These are phyloP conservation scores for Diplogelasinospora grovesii DNA, from an alignment of 495 filamentous ascomycete genomes.

Conservation along the genomic window DNA sequence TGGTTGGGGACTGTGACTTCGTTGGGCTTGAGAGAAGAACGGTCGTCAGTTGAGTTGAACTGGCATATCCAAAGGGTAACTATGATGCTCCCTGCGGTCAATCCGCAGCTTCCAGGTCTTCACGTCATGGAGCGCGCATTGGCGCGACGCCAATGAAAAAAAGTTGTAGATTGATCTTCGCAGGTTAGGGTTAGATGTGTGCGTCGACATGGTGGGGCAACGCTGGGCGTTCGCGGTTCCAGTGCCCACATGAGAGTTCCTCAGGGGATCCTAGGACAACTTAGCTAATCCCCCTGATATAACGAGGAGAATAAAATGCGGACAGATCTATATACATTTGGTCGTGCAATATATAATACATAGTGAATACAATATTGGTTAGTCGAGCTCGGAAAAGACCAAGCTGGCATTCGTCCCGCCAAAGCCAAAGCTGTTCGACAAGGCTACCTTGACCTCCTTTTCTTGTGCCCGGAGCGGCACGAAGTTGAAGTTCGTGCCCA, in stretches of 20 bases:
- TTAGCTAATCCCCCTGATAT: no score
- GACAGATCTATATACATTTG: no score
- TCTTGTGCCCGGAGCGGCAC: constrained; percentile 65
- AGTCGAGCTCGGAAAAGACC: constrained; percentile 59
- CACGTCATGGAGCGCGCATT: constrained; percentile 8
- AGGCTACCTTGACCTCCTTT: constrained; percentile 61
- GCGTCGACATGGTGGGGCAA: no score
- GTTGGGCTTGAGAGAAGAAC: constrained; percentile 1
- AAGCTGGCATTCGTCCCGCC: constrained; percentile 92
- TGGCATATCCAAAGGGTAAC: no score
- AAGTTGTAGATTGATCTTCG: constrained; percentile 2
- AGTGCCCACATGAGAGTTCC: no score
- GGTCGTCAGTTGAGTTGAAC: constrained; percentile 1
- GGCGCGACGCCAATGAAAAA: no score
- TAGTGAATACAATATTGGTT: neutral
- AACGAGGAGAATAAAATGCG: no score
- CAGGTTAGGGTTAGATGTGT: constrained; percentile 21
- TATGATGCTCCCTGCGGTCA: no score
- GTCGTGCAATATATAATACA: no score
- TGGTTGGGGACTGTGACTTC: neutral
- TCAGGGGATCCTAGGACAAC: no score
- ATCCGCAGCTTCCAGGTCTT: neutral
- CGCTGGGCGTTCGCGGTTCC: no score
- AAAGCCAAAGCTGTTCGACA: constrained; percentile 98
- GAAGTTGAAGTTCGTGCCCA: constrained; percentile 82